Evolutionary conservation across 202 grass and related monocot species (phyloP), one percentile per base, ranked within the genome.

Genomic region (Setaria viridis): DNA sequence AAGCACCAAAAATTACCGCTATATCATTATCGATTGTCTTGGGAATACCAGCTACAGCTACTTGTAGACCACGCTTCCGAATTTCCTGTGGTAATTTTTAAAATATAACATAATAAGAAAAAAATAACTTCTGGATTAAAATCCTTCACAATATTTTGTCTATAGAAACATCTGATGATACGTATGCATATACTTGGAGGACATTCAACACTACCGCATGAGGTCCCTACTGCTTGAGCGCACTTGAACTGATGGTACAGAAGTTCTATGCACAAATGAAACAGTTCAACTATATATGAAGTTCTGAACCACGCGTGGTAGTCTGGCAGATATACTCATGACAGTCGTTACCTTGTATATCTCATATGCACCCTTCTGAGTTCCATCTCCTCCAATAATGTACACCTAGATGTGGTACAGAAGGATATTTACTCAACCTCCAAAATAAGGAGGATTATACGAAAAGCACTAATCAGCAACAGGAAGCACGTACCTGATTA

Each of bases 1-100:
- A 67, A 55, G 51, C 4, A 72, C 32, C 7, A 78, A 74, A 82
- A 82, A 42, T 65, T 95, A 98, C 95, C 90, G 91, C 91, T 83
- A 98, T 98, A 85, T 98, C 95, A 90, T 98, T 98, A 82, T 98
- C 95, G 85, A 98, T 95, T 45, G 95, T 98, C 88, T 98, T 98
- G 30, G 95, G 95, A 83, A 98, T 89, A 75, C 93, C 95, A 80
- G 85, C 91, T 81, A 98, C 95, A 15, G 95, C 76, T 20, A 98
- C 91, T 82, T 98, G 85, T 16, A 98, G 89, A 65, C 89, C 87
- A 70, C 95, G 91, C 70, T 77, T 98, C 33, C 82, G 80, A 72
- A 95, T 87, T 95, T 98, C 95, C 95, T 98, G 83, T 73, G 70
- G 69, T 41, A 87, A 47, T 82, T 81, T 54, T 69, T 25, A 70